Evolutionary conservation across 176 grass and related monocot genomes (phyloP).

Genomic region (Paspalum notatum): DNA sequence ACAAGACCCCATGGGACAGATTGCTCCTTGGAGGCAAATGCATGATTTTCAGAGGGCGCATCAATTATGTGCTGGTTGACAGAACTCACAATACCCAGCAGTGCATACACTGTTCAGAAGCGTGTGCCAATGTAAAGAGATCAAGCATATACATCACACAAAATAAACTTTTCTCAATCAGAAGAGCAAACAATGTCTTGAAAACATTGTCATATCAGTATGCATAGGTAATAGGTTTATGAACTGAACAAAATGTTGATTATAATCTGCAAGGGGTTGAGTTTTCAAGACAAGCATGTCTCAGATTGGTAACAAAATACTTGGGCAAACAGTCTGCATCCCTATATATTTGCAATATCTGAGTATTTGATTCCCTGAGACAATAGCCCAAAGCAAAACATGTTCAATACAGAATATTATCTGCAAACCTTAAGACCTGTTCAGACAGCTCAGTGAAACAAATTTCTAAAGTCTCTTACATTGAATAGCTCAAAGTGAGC

Average conservation of each 20-base stretch:
- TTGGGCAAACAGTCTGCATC: not conserved
- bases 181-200: not conserved
- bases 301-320: not conserved
- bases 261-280: not conserved
- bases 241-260: not conserved
- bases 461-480: slow-evolving; percentile 4
- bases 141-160: slow-evolving; percentile 20
- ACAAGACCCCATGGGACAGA: slow-evolving; percentile 76
- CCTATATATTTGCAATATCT: not conserved
- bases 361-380: not conserved
- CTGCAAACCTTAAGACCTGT: not conserved
- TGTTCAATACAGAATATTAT: not conserved
- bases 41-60: slow-evolving; percentile 40
- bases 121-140: not conserved
- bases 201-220: slow-evolving; percentile 15
- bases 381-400: slow-evolving; percentile 14
- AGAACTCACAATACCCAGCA: slow-evolving; percentile 88
- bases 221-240: slow-evolving; percentile 9
- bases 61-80: slow-evolving; percentile 98
- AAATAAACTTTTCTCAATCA: slow-evolving; percentile 15
- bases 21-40: slow-evolving; percentile 46
- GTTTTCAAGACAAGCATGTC: not conserved
- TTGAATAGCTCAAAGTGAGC: slow-evolving; percentile 5
- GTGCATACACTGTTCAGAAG: slow-evolving; percentile 80
- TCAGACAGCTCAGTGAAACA: not conserved